Evolutionary conservation across 1,284 basidiomycete genomes (phyloP), one percentile per base, ranked within the genome.

Genomic region (Rhodotorula sp.): DNA sequence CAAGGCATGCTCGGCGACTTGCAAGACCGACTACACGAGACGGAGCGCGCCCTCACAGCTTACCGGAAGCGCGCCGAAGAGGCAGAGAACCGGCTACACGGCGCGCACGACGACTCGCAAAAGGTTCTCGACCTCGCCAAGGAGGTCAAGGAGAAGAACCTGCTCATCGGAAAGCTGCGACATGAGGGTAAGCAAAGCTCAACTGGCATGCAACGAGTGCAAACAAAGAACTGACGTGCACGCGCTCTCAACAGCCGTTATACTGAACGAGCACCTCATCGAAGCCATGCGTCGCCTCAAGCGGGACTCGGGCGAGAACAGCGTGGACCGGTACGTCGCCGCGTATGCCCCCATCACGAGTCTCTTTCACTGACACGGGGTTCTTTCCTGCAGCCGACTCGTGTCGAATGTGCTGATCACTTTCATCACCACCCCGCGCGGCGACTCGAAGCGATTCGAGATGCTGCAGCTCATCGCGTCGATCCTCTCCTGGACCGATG

Each of bases 231-330:
- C 52, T 56, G 43, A 45, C 38, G 1, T 7, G 3, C 1, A 0
- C 16, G 10, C n/a, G 19, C 28, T 7, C 18, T 12, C 26, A 28
- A 73, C 75, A 95, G 93, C 90, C 61, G 92, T 97, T 15, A 94
- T 98, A 68, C 89, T 95, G 79, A 98, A 99, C 78, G 95, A 99
- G 79, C 95, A 99, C 79, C 85, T 99, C 14, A 97, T 94, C 76
- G 95, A 98, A 81, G 95, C 97, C 0, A 86, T 99, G n/a, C 89
- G 95, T 21, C 88, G 95, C 31, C 84, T 99, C 59, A 88, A 93
- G 50, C 90, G 89, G 75, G 91, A 89, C 71, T 89, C 91, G 4
- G 87, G 90, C 2, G 92, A 93, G 70, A 90, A 87, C 64, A 95
- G 92, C 73, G 95, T 99, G 26, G 95, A 99, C 80, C 85, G 84